Conservation (phyloP, 169 alveolate genomes). For the Plasmodium coatneyi region DNA sequence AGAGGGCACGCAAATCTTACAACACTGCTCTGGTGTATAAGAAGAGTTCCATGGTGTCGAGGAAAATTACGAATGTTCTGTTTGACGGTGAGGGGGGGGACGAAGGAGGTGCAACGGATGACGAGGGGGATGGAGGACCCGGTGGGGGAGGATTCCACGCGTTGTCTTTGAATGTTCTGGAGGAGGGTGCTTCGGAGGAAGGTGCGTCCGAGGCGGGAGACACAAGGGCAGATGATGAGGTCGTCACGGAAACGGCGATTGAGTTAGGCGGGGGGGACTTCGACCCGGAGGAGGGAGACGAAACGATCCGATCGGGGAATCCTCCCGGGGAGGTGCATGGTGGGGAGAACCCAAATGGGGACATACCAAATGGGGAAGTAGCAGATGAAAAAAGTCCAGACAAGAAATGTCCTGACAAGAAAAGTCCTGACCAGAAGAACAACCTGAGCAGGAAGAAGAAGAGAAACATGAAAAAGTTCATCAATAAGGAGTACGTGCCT, state of each 20-base stretch:
- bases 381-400: neutral
- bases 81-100: constrained; percentile 25
- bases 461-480: constrained; percentile 1
- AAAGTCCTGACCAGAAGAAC: neutral
- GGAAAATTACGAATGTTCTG: constrained; percentile 12
- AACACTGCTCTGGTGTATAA: constrained; percentile 51
- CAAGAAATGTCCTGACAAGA: neutral
- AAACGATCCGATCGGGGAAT: neutral
- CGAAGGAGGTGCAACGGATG: neutral
- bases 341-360: neutral
- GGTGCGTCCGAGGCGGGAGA: neutral
- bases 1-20: constrained; percentile 74
- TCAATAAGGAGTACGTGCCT: constrained; percentile 65
- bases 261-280: neutral
- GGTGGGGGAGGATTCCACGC: neutral
- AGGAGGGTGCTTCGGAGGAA: neutral
- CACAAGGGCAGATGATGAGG: neutral
- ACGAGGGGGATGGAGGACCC: constrained; percentile 20
- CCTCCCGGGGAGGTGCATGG: neutral
- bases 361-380: neutral
- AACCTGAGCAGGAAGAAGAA: neutral
- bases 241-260: neutral
- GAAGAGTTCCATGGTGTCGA: constrained; percentile 59
- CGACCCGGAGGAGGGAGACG: neutral
- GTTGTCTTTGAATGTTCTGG: constrained; percentile 16